These are phyloP conservation scores for Chaetoceros tenuissimus DNA, from an alignment of 108 stramenopile species.

Conservation along the genomic window DNA sequence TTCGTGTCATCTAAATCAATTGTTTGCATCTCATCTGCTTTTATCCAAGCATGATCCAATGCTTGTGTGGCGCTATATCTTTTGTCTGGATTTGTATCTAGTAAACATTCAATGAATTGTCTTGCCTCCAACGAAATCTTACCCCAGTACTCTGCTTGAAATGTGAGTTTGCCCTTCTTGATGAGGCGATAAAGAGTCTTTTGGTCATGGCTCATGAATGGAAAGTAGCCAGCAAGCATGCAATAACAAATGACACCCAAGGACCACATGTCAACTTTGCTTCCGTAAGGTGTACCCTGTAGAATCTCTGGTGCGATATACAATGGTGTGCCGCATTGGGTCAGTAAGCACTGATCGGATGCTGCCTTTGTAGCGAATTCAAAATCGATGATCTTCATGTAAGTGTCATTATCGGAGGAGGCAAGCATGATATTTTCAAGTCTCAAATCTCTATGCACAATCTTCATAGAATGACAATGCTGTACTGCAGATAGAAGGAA, in stretches of 20 bases:
- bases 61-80: constrained; percentile 53
- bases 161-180: constrained; percentile 79
- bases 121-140: constrained; percentile 75
- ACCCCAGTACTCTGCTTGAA: constrained; percentile 87
- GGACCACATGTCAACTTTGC: constrained; percentile 95
- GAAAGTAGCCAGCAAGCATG: constrained; percentile 86
- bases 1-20: no score
- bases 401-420: constrained; percentile 68
- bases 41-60: constrained; percentile 76
- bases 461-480: constrained; percentile 71
- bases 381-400: constrained; percentile 98
- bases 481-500: constrained; percentile 68
- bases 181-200: constrained; percentile 88
- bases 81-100: constrained; percentile 61
- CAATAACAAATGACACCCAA: constrained; percentile 87
- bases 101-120: constrained; percentile 54
- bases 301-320: constrained; percentile 92
- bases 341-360: constrained; percentile 64
- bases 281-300: constrained; percentile 73
- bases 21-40: constrained; percentile 40
- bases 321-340: constrained; percentile 92
- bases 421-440: constrained; percentile 86
- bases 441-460: constrained; percentile 86
- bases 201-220: constrained; percentile 95
- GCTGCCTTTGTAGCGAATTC: constrained; percentile 89